Evolutionary conservation across 1,284 basidiomycete genomes (phyloP), one percentile per base, ranked within the genome.

Genomic region (Cryptococcus maquisensis): DNA sequence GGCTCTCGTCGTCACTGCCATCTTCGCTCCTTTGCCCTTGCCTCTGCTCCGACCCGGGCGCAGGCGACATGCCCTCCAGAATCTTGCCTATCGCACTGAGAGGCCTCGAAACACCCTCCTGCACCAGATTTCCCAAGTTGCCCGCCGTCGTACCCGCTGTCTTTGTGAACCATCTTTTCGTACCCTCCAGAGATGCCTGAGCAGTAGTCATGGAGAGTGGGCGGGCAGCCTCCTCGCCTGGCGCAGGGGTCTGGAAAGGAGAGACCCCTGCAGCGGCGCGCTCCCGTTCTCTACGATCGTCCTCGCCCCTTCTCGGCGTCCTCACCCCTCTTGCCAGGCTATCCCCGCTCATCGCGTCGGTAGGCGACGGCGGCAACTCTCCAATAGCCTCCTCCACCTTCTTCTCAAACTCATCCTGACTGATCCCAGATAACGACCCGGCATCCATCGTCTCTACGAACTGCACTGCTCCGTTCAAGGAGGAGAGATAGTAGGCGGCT

Each of bases 371-470:
- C 12, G 76, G 79, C 12, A 95, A 80, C 3, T 83, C 77, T 68
- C 85, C 84, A 46, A 96, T 90, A 1, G 90, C 90, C 15, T 80
- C 74, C 73, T 94, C 92, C 26, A 75, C 82, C 52, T 73, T 89
- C 82, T 73, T 80, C 72, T 98, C 94, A 59, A 98, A 98, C 63
- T 97, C 90, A 49, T 88, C 86, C 72, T 94, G 89, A 0, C 88
- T 86, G 60, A 98, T 95, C 66, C 90, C 87, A 13, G 91, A 95
- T 41, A 98, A 78, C 7, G 88, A 88, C 0, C 90, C 87, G 61
- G 94, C 89, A 73, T 98, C 96, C 89, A 98, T 93, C 0, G 90
- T 90, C 77, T 97, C 92, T 61, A 97, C 92, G 73, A 97, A 97
- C 1, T 90, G 87, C 28, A 97, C 90, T 4, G 93, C 90, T 35